A percentile compares a stretch with the other conserved stretches of the same genome.
phyloP scores from a whole-genome alignment of 2,329 filamentous ascomycete genomes.

The Calcarisporium arbuscula region DNA sequence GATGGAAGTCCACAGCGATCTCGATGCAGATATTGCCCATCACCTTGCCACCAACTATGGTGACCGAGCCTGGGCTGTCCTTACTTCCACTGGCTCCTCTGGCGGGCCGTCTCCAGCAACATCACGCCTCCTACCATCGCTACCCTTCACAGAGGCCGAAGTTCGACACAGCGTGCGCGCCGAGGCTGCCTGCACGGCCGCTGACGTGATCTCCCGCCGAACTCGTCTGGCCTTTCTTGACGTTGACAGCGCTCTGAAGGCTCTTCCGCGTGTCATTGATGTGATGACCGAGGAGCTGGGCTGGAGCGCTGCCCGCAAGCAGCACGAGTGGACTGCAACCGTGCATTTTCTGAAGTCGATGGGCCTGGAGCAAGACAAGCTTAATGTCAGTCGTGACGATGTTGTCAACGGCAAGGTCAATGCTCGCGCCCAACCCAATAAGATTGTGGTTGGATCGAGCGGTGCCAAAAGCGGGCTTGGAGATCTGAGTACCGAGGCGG shows the following conservation, averaged over 20 bases:
- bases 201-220: conserved; percentile 64
- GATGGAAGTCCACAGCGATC: conserved; percentile 25
- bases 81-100: conserved; percentile 39
- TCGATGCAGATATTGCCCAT: conserved; percentile 33
- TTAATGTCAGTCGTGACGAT: conserved; percentile 14
- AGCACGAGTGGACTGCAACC: conserved; percentile 48
- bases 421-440: no score
- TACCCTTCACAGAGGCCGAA: conserved; percentile 70
- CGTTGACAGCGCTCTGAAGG: conserved; percentile 62
- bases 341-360: conserved; percentile 38
- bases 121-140: conserved; percentile 55
- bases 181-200: conserved; percentile 66
- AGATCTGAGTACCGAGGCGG: no score
- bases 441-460: no score
- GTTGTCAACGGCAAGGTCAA: no score
- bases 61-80: conserved; percentile 64
- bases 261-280: conserved; percentile 64
- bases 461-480: no score
- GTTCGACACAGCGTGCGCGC: conserved; percentile 65
- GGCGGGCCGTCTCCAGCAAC: conserved; percentile 49
- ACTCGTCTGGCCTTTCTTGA: conserved; percentile 72
- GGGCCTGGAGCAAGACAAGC: conserved; percentile 29
- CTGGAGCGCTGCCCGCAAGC: conserved; percentile 56
- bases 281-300: conserved; percentile 64
- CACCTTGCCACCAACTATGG: conserved; percentile 37